Base-by-base conservation (phyloP, 2,329 filamentous ascomycete genomes). In the Sphaceloma murrayae region DNA sequence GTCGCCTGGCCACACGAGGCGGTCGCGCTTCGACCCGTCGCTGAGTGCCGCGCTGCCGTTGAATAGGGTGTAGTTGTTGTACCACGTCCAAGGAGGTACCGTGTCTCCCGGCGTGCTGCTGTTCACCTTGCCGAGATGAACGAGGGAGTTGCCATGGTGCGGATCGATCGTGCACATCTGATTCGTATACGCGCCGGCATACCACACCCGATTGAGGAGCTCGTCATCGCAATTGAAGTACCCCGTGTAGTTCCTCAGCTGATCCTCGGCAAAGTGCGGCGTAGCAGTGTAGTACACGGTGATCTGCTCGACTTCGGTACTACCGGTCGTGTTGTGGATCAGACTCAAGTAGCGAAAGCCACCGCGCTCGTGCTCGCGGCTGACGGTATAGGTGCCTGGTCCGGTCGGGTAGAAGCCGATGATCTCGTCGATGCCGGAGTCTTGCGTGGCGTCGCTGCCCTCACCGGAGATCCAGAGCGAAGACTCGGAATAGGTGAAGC, bases 1-100 rank as follows among this genome's bases (percentile, higher is more conserved):
- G 53, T 80, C 77, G 1, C 76, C 76, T 8, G 75, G 69, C 74
- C 75, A 80, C 2, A 79, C 70, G 13, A 74, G 61, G 6, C 73
- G 66, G 52, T 78, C 75, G 22, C 75, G 65, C 54, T 78, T 78
- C 1, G 73, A 72, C 10, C 75, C 75, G 54, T 79, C 75, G 1
- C 63, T 60, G 6, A 67, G 49, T 3, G 56, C 54, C 11, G 58
- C 61, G 0, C 51, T 57, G 0, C 63, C 62, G 27, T 63, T 62
- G 0, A 63, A 58, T 33, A 67, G 64, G 0, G 65, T 67, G 16
- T 54, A 58, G 34, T 67, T 67, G 49, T 58, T 55, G 21, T 62
- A 66, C 65, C 64, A 68, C 1, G 59, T 58, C 10, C 60, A 56
- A 29, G 53, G 54, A 6, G 51, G 46, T 2, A 52, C 52, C 3